Evolutionary conservation across 2,329 filamentous ascomycete species (phyloP), one percentile per base, ranked within the genome.

Genomic region (Aspergillus ustus): DNA sequence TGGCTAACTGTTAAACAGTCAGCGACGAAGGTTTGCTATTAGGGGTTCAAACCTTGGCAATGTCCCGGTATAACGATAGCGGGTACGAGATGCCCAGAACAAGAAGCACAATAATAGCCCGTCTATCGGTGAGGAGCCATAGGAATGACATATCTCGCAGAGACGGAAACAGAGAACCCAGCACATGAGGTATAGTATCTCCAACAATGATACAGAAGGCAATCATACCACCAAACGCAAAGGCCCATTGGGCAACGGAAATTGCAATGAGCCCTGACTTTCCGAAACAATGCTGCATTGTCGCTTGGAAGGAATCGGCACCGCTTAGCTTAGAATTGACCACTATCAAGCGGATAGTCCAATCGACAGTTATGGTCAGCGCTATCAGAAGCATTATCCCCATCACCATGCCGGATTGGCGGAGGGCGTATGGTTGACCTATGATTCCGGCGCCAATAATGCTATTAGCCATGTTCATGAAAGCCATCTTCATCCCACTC

Each of bases 381-480:
- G 79, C 84, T 28, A 97, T 79, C 20, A 99, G 85, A 59, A 99
- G 84, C 51, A 92, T 71, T 6, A 94, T 83, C 29, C 95, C 95
- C 43, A 91, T 89, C 17, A 91, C 75, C 69, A 99, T 85, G 7
- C 95, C 95, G 7, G 95, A 95, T 80, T 98, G 93, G 61, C 87
- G 88, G 73, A 99, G 90, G n/a, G 95, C 95, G 78, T 98, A 99
- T 13, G 95, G 93, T 79, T 99, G 95, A 3, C 91, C 87, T 69
- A 90, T 89, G 62, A 90, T 89, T 2, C 87, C 87, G 31, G 87
- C 87, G 31, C 87, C 87, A 64, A 99, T 97, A 75, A 99, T 99
- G 70, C 91, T 96, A 81, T 99, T 99, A 65, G 95, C 94, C 95
- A 99, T 99, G 80, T 99, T 99, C 93, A 98, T 97, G 69, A 99